Conservation (phyloP, 805 yeast genomes). For the Metschnikowia arizonensis region DNA sequence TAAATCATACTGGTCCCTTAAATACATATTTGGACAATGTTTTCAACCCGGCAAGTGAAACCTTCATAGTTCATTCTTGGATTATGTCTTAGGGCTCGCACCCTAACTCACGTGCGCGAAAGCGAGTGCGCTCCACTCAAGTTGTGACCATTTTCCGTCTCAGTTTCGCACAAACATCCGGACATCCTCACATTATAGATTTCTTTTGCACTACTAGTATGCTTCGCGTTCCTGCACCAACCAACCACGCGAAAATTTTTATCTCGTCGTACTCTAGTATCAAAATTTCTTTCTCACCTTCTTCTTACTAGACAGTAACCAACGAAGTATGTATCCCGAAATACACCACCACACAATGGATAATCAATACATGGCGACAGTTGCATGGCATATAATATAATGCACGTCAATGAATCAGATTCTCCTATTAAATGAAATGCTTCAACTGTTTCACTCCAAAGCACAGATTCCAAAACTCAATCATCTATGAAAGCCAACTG, state of each 20-base stretch:
- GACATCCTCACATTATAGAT: slow-evolving; percentile 9
- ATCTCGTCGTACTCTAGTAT: slow-evolving; percentile 8
- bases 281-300: slow-evolving; percentile 14
- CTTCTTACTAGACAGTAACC: slow-evolving; percentile 21
- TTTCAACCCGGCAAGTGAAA: neutral
- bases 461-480: neutral
- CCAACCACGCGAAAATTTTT: slow-evolving; percentile 15
- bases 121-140: neutral
- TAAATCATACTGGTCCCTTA: no score
- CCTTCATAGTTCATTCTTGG: neutral
- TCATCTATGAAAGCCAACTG: no score
- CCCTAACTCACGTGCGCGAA: slow-evolving; percentile 2
- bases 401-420: neutral
- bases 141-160: neutral
- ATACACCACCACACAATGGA: neutral
- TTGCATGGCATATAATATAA: neutral
- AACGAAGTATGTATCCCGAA: slow-evolving; percentile 16
- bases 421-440: neutral
- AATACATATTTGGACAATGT: no score
- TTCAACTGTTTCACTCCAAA: neutral
- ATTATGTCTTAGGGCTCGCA: neutral
- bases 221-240: slow-evolving; percentile 13
- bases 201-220: neutral
- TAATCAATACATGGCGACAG: neutral
- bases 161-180: slow-evolving; percentile 8